Evolutionary conservation across 2,329 filamentous ascomycete species (phyloP).

Genomic region (Coniochaeta sp.): DNA sequence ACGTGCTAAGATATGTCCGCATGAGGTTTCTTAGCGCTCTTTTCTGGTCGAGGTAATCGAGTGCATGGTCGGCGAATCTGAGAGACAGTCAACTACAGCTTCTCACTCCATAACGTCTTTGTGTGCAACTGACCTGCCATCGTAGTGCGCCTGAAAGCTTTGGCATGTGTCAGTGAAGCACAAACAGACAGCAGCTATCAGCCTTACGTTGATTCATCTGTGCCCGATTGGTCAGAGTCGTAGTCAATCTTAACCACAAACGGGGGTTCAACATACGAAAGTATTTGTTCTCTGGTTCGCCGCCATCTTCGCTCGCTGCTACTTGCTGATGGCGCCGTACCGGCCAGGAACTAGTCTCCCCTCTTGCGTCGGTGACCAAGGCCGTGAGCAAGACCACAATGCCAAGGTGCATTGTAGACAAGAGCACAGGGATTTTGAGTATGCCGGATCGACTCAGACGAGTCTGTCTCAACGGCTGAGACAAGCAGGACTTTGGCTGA

Average conservation of each 20-base stretch:
- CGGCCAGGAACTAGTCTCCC: not conserved
- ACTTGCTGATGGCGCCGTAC: not conserved
- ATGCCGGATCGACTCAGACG: not conserved
- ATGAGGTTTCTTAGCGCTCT: conserved; percentile 56
- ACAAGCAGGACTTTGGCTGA: not conserved
- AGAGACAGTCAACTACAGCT: not conserved
- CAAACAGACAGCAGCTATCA: not conserved
- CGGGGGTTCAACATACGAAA: not conserved
- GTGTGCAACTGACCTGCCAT: conserved; percentile 13
- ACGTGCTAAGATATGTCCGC: conserved; percentile 64
- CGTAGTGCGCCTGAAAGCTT: conserved; percentile 26
- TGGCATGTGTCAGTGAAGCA: not conserved
- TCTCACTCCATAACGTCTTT: not conserved
- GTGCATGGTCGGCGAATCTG: conserved; percentile 7
- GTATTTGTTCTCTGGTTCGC: not conserved
- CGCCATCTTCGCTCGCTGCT: not conserved
- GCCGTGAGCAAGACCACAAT: not conserved
- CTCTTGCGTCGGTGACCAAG: not conserved
- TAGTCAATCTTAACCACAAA: not conserved
- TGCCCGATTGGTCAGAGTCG: not conserved
- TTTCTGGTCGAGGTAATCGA: conserved; percentile 6
- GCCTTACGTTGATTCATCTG: conserved; percentile 1
- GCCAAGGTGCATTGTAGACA: not conserved
- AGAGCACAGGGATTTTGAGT: not conserved
- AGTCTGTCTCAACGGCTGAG: not conserved